Percentiles rank a stretch among this genome's conserved stretches.
Evolutionary conservation across 192 early-diverging fungal genomes (phyloP).

Genomic region (Allomyces javanicus): DNA sequence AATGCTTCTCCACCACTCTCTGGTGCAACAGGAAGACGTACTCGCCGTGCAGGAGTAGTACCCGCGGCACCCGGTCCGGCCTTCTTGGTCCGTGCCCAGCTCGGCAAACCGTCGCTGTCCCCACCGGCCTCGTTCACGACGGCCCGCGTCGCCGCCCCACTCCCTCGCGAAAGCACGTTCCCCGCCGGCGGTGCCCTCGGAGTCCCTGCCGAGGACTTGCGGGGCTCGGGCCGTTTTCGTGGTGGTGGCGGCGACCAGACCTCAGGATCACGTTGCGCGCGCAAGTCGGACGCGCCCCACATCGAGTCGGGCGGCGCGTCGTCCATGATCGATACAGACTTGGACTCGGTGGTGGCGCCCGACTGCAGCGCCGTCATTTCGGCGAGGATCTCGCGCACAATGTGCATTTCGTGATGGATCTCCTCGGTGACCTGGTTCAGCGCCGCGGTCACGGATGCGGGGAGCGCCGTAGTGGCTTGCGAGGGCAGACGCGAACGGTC

Average conservation of each 20-base stretch:
- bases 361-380: neutral
- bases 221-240: neutral
- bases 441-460: neutral
- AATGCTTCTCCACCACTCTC: neutral
- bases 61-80: too few species aligned
- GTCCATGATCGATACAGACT: neutral
- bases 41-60: neutral
- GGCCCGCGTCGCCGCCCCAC: too few species aligned
- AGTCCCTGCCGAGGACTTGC: neutral
- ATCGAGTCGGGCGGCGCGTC: neutral
- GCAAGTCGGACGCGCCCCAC: neutral
- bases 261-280: neutral
- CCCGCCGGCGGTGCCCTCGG: neutral
- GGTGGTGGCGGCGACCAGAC: neutral
- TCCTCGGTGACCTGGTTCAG: neutral
- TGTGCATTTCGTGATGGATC: neutral
- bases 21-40: neutral
- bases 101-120: neutral
- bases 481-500: too few species aligned
- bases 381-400: neutral
- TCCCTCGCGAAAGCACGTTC: neutral
- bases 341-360: neutral
- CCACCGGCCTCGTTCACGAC: neutral
- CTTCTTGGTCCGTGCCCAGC: neutral
- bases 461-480: too few species aligned